A percentile compares a stretch with the other conserved stretches of the same genome.
Evolutionary conservation across 2,329 filamentous ascomycete species (phyloP).

Genomic region (Dendryphion nanum): DNA sequence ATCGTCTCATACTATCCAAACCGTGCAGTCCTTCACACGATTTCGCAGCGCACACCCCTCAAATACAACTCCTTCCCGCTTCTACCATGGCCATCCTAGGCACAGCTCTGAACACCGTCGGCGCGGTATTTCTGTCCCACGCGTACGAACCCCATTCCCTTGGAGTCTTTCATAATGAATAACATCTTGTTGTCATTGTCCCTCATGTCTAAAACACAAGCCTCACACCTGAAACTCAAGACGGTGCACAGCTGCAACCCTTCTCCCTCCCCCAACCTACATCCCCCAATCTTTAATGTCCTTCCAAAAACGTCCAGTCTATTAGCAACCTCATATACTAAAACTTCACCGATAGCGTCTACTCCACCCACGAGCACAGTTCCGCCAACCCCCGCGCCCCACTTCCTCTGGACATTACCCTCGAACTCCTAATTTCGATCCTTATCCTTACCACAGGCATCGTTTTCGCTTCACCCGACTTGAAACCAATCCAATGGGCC

Average conservation of each 20-base stretch:
- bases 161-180: constrained; percentile 8
- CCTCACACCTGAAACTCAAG: constrained; percentile 3
- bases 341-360: constrained; percentile 64
- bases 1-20: too few species aligned
- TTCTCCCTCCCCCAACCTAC: constrained; percentile 1
- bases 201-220: not conserved
- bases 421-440: constrained; percentile 81
- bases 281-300: too few species aligned
- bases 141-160: constrained; percentile 61
- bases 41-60: not conserved
- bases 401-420: constrained; percentile 80
- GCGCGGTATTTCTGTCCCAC: constrained; percentile 77
- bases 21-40: too few species aligned
- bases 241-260: too few species aligned
- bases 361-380: constrained; percentile 92
- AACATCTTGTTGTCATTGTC: constrained; percentile 4
- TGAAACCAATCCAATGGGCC: constrained; percentile 83
- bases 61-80: constrained; percentile 2
- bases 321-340: constrained; percentile 19
- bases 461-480: constrained; percentile 70
- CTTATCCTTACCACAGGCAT: constrained; percentile 80
- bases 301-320: constrained; percentile 6
- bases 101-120: constrained; percentile 68
- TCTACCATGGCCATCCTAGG: constrained; percentile 68
- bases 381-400: constrained; percentile 31